Evolutionary conservation across 2,329 filamentous ascomycete species (phyloP), one percentile per base, ranked within the genome.

Genomic region (Sclerotiophoma versabilis): DNA sequence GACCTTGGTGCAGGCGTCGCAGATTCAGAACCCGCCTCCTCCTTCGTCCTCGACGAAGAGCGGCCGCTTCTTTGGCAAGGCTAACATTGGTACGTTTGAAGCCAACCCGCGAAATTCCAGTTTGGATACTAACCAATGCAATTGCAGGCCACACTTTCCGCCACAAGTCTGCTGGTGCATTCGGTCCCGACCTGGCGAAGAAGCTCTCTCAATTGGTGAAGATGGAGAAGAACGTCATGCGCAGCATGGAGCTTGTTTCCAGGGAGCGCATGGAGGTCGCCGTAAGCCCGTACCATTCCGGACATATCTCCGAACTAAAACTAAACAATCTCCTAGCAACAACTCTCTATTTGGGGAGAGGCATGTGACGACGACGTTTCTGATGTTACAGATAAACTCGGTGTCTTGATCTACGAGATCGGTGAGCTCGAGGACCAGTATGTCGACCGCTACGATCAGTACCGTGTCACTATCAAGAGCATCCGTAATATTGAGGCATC

Each of bases 181-280:
- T 92, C 70, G 87, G 87, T 29, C 87, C 93, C 53, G 95, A 99
- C 71, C 87, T 99, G 54, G 90, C 95, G 54, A 97, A 96, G 85
- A 99, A 99, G 85, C 88, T 99, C 59, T 92, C 93, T 33, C 91
- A 96, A 81, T 86, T 99, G 47, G 95, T 99, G 61, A 99, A 99
- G 86, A 99, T 99, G 95, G 95, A 99, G 82, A 99, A 99, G 87
- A 98, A 99, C 75, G 91, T 97, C 52, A 99, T 99, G 95, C 92
- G 95, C 77, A 97, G 92, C 76, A 88, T 98, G 84, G 95, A 99
- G 76, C 84, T 92, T 43, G 95, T 98, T 48, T 92, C 92, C 38
- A 89, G 92, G 72, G 95, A 99, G 83, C 88, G 95, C 69, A 98
- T 98, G 92, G 95, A 98, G 71, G 93, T 97, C 64, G 95, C 95